phyloP scores from a whole-genome alignment of 2,329 filamentous ascomycete species.

The Apiospora kogelbergensis region DNA sequence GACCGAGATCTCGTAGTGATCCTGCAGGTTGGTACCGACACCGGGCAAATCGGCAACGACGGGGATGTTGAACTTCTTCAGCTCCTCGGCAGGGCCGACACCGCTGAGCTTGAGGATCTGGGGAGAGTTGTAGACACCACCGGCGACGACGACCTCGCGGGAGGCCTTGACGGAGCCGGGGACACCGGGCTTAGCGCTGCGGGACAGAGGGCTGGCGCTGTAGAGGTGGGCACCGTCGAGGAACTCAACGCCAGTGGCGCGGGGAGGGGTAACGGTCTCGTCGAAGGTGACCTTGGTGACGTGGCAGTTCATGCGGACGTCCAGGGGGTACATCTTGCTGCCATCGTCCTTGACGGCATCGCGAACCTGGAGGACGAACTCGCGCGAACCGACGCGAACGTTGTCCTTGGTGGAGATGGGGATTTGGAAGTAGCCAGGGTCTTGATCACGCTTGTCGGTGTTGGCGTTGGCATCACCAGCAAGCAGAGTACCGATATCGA shows the following conservation, averaged over 20 bases:
- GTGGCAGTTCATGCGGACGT: conserved; percentile 49
- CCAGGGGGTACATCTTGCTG: conserved; percentile 54
- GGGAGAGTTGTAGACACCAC: conserved; percentile 53
- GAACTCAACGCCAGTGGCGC: conserved; percentile 49
- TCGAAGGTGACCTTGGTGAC: conserved; percentile 48
- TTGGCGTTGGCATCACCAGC: conserved; percentile 53
- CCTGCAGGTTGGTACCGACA: conserved; percentile 58
- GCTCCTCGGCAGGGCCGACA: conserved; percentile 38
- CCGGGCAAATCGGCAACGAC: conserved; percentile 53
- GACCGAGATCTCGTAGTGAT: conserved; percentile 51
- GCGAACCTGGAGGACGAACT: conserved; percentile 52
- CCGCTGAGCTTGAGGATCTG: conserved; percentile 53
- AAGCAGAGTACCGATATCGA: conserved; percentile 41
- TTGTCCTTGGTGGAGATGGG: conserved; percentile 53
- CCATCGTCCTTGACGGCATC: conserved; percentile 50
- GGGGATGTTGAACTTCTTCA: conserved; percentile 35
- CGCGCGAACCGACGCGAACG: conserved; percentile 53
- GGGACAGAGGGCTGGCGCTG: conserved; percentile 39
- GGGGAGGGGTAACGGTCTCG: conserved; percentile 34
- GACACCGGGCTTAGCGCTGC: conserved; percentile 22
- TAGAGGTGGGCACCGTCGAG: conserved; percentile 47
- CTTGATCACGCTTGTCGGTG: conserved; percentile 41
- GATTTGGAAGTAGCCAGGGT: conserved; percentile 55
- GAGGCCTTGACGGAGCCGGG: conserved; percentile 37
- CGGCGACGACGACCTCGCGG: conserved; percentile 49